Evolutionary conservation across 2,329 filamentous ascomycete genomes (phyloP).

Genomic region (Phaeosphaeriaceae sp.): DNA sequence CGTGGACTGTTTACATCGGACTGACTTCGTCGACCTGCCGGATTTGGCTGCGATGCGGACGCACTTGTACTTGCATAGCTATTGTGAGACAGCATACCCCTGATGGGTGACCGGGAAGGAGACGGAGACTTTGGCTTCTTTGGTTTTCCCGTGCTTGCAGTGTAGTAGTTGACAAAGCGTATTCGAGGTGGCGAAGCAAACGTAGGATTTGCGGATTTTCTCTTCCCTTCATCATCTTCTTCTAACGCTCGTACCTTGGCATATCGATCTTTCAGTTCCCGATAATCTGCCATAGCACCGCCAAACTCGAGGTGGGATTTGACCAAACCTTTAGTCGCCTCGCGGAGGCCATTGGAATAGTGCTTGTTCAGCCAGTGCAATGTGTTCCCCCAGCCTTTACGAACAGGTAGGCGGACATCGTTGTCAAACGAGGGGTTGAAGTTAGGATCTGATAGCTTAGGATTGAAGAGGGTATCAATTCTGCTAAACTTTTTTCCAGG

Average conservation of each 20-base stretch:
- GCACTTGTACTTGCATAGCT: slow-evolving; percentile 12
- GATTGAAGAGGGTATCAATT: slow-evolving; percentile 47
- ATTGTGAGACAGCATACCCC: slow-evolving; percentile 4
- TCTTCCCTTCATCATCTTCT: slow-evolving; percentile 63
- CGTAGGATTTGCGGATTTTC: slow-evolving; percentile 37
- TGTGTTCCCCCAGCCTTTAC: slow-evolving; percentile 70
- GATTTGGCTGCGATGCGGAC: slow-evolving; percentile 18
- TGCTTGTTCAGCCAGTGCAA: slow-evolving; percentile 85
- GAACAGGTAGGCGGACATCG: slow-evolving; percentile 71
- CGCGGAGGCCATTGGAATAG: slow-evolving; percentile 68
- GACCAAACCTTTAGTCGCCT: slow-evolving; percentile 75
- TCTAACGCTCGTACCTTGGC: slow-evolving; percentile 72
- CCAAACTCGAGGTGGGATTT: slow-evolving; percentile 85
- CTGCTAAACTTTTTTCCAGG: slow-evolving; percentile 33
- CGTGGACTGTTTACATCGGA: slow-evolving; percentile 44
- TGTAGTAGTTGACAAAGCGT: slow-evolving; percentile 90
- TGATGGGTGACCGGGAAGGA: slow-evolving; percentile 20
- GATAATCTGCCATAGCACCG: slow-evolving; percentile 77
- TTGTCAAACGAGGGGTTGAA: slow-evolving; percentile 80
- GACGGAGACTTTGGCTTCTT: slow-evolving; percentile 54
- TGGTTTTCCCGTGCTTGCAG: slow-evolving; percentile 75
- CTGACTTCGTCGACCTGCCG: slow-evolving; percentile 17
- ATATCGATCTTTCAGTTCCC: slow-evolving; percentile 73
- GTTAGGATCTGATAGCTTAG: slow-evolving; percentile 60
- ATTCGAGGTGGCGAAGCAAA: slow-evolving; percentile 59